Conservation (phyloP, 768 basidiomycete species). For the Hortiboletus campestris region DNA sequence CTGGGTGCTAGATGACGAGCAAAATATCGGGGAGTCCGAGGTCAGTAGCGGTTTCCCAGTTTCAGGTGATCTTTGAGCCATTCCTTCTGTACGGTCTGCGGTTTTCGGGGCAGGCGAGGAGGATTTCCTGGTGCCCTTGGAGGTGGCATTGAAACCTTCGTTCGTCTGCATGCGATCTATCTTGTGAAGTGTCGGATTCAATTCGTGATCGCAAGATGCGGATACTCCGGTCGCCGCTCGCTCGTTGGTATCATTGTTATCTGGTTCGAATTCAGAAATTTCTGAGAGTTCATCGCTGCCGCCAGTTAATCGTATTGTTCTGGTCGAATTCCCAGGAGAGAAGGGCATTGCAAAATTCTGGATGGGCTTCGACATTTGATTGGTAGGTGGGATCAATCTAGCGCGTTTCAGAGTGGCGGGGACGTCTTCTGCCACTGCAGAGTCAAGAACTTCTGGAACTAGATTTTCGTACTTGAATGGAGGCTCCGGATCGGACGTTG, state of each 20-base stretch:
- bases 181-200: not conserved
- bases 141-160: conserved; percentile 1
- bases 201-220: not conserved
- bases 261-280: conserved; percentile 31
- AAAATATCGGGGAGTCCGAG: conserved; percentile 8
- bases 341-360: not conserved
- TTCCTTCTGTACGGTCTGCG: not conserved
- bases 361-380: not conserved
- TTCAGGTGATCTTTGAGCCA: not conserved
- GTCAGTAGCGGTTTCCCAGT: not conserved
- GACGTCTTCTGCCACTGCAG: not conserved
- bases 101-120: not conserved
- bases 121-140: not conserved
- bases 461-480: not conserved
- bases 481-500: not conserved
- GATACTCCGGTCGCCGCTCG: not conserved
- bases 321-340: not conserved
- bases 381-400: not conserved
- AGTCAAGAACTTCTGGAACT: not conserved
- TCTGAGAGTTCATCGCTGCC: conserved; percentile 31
- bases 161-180: conserved; percentile 10
- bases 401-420: not conserved
- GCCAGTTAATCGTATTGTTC: conserved; percentile 8
- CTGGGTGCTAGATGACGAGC: conserved; percentile 16
- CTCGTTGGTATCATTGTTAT: not conserved